Conservation (phyloP, 441 rosid genomes). For the Euphorbia celastroides region DNA sequence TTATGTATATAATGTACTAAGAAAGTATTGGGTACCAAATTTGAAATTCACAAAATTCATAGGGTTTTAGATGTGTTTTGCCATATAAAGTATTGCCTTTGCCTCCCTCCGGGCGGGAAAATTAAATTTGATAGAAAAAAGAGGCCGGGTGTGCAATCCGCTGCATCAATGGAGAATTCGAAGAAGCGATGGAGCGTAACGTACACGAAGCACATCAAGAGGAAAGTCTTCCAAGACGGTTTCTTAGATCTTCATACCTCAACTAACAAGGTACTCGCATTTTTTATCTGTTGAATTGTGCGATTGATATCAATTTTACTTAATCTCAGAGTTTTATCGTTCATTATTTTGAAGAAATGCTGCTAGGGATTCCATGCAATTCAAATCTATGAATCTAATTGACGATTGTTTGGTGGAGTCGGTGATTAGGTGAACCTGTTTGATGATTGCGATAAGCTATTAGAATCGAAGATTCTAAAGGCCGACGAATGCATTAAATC, state of each 20-base stretch:
- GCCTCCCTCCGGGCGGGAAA: slow-evolving; percentile 3
- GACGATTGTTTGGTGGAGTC: slow-evolving; percentile 9
- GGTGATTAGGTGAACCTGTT: slow-evolving; percentile 52
- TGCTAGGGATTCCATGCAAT: not conserved
- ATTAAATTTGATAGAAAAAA: not conserved
- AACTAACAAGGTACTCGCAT: slow-evolving; percentile 41
- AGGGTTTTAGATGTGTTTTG: too few relatives aligned
- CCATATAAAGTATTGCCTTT: too few relatives aligned
- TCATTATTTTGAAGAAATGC: not conserved
- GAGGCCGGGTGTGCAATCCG: not conserved
- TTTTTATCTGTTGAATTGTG: not conserved
- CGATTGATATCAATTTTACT: not conserved
- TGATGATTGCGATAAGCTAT: slow-evolving; percentile 60
- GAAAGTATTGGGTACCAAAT: too few relatives aligned
- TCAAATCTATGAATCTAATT: not conserved
- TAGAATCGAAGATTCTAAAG: slow-evolving; percentile 66
- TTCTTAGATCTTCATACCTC: slow-evolving; percentile 47
- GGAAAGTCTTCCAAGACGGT: slow-evolving; percentile 81
- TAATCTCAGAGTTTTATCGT: not conserved
- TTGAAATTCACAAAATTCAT: too few relatives aligned
- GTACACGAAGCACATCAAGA: slow-evolving; percentile 78
- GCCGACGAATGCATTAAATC: slow-evolving; percentile 53
- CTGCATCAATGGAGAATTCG: slow-evolving; percentile 30
- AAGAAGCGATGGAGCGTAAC: slow-evolving; percentile 66
- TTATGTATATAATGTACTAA: too few relatives aligned